Percentiles rank a stretch among this genome's conserved stretches.
Conservation (phyloP, 441 rosid genomes). For the Adansonia grandidieri region DNA sequence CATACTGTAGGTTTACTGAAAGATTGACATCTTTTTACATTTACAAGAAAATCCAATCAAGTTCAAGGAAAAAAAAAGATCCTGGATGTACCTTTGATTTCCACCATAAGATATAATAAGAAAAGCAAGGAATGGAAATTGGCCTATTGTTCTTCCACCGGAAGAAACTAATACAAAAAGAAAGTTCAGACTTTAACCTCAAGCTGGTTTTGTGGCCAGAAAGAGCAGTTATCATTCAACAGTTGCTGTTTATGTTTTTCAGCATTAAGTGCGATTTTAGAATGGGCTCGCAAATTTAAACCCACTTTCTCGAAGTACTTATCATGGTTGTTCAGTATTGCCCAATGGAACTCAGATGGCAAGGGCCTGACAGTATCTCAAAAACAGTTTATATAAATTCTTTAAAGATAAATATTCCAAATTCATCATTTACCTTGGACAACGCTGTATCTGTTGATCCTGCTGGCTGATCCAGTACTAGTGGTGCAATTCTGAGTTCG, state of each 20-base stretch:
- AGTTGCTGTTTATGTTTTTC: neutral
- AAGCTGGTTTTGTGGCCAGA: neutral
- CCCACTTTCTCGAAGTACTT: slow-evolving; percentile 11
- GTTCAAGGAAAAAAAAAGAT: neutral
- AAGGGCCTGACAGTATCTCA: neutral
- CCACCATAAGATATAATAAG: neutral
- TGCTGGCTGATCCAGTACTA: slow-evolving; percentile 42
- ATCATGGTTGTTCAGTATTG: neutral
- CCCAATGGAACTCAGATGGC: slow-evolving; percentile 12
- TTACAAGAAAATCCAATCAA: neutral
- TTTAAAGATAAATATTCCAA: neutral
- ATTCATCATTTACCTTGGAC: slow-evolving; percentile 56
- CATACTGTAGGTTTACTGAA: neutral
- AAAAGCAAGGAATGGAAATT: neutral
- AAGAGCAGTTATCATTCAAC: neutral
- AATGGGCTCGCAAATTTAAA: neutral
- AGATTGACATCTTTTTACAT: neutral
- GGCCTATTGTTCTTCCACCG: neutral
- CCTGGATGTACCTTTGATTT: neutral
- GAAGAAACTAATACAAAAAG: neutral
- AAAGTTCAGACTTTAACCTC: neutral
- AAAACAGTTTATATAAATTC: slow-evolving; percentile 5
- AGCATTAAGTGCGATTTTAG: neutral
- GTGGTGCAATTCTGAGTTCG: slow-evolving; percentile 40
- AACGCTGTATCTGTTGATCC: slow-evolving; percentile 48